Evolutionary conservation across 352 stramenopile genomes (phyloP).

Genomic region (Blastocystis sp.): DNA sequence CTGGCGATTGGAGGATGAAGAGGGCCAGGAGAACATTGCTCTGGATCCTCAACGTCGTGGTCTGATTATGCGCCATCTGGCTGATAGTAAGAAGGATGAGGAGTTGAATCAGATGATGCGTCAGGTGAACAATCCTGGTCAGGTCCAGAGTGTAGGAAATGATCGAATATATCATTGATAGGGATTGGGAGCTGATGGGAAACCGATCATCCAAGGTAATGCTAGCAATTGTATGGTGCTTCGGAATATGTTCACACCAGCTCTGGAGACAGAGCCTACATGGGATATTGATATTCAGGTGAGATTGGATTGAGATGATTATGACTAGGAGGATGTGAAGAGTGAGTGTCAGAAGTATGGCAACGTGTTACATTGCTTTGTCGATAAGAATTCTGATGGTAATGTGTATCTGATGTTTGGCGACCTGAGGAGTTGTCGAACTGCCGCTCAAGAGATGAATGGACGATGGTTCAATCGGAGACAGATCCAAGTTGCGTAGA

Average conservation of each 20-base stretch:
- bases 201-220: slow-evolving; percentile 58
- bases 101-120: slow-evolving; percentile 21
- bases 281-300: slow-evolving; percentile 59
- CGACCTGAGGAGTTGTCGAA: background rate
- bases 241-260: slow-evolving; percentile 24
- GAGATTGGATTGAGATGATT: background rate
- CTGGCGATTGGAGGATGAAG: slow-evolving; percentile 33
- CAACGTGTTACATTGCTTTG: slow-evolving; percentile 44
- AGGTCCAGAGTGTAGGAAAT: background rate
- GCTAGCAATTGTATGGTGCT: slow-evolving; percentile 52
- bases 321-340: slow-evolving; percentile 50
- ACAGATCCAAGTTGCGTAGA: slow-evolving; percentile 28
- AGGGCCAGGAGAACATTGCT: slow-evolving; percentile 15
- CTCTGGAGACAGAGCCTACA: slow-evolving; percentile 5
- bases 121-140: slow-evolving; percentile 33
- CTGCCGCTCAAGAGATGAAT: slow-evolving; percentile 27
- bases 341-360: slow-evolving; percentile 35
- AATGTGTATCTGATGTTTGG: slow-evolving; percentile 61
- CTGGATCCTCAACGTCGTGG: slow-evolving; percentile 36
- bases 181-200: background rate
- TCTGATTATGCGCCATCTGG: slow-evolving; percentile 46
- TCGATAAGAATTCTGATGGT: slow-evolving; percentile 53
- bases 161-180: background rate
- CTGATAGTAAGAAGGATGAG: slow-evolving; percentile 57
- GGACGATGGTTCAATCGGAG: slow-evolving; percentile 38